These are phyloP conservation scores for Trichoderma afroharzianum DNA, from an alignment of 2,329 filamentous ascomycete species.

Conservation along the genomic window DNA sequence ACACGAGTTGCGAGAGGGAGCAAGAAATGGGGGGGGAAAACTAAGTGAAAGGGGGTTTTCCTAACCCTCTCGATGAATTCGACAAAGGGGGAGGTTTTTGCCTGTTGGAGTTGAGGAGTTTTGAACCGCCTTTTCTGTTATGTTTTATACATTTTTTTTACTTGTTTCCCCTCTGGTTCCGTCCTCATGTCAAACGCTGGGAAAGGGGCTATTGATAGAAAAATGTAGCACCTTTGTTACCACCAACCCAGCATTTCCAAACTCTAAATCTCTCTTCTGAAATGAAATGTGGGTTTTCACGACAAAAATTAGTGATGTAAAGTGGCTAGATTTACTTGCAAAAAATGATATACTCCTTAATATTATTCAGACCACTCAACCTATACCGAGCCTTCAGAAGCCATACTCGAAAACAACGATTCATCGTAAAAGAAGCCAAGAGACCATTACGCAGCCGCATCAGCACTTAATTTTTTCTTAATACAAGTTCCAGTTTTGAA, in stretches of 20 bases:
- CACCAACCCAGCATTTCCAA: neutral
- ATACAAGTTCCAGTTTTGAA: constrained; percentile 9
- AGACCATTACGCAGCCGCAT: neutral
- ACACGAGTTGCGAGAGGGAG: neutral
- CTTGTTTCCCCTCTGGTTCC: neutral
- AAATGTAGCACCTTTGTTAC: constrained; percentile 4
- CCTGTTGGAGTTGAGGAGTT: constrained; percentile 12
- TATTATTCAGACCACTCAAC: neutral
- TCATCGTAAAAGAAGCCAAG: neutral
- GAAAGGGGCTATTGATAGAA: constrained; percentile 5
- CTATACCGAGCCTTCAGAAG: neutral
- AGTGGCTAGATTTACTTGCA: neutral
- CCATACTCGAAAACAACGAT: neutral
- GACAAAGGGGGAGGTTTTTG: neutral
- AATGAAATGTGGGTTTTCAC: too few relatives aligned
- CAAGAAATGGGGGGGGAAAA: neutral
- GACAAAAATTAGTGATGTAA: neutral
- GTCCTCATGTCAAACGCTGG: neutral
- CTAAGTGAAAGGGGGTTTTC: neutral
- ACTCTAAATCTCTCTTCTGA: neutral
- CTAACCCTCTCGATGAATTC: neutral
- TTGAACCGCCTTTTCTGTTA: neutral
- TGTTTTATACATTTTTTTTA: neutral
- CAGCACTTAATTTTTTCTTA: neutral
- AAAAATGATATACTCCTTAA: neutral